Evolutionary conservation across 306 rosid species (phyloP).

Genomic region (Delonix regia): DNA sequence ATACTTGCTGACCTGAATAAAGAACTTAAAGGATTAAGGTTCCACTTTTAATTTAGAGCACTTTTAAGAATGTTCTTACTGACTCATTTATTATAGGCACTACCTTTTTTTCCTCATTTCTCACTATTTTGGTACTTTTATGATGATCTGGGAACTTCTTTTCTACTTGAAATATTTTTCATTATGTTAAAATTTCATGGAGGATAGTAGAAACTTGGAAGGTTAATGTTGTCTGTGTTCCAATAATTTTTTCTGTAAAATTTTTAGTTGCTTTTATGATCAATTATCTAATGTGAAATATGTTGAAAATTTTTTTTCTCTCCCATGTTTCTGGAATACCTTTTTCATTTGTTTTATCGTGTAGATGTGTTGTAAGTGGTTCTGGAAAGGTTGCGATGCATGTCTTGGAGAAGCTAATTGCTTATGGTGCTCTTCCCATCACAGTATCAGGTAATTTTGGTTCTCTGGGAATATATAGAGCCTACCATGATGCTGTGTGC

Average conservation of each 20-base stretch:
- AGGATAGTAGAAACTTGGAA: neutral
- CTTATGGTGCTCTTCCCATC: conserved; percentile 93
- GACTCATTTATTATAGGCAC: conserved; percentile 11
- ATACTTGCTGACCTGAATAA: conserved; percentile 95
- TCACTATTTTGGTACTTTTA: conserved; percentile 26
- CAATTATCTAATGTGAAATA: conserved; percentile 23
- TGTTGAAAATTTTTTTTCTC: conserved; percentile 10
- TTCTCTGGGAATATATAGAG: conserved; percentile 8
- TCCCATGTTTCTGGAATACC: conserved; percentile 31
- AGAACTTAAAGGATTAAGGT: conserved; percentile 98
- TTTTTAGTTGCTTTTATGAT: conserved; percentile 10
- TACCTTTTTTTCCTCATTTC: conserved; percentile 23
- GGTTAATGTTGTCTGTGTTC: conserved; percentile 8
- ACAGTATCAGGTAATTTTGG: conserved; percentile 77
- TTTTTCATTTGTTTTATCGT: conserved; percentile 23
- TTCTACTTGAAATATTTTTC: conserved; percentile 3
- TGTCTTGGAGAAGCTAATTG: conserved; percentile 96
- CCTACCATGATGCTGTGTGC: conserved; percentile 14
- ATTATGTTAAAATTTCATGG: conserved; percentile 1
- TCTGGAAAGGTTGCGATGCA: conserved; percentile 99
- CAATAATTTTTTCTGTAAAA: neutral
- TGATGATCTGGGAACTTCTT: conserved; percentile 25
- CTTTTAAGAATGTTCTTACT: conserved; percentile 38
- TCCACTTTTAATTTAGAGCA: conserved; percentile 37
- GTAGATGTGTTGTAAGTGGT: conserved; percentile 91